Base-by-base conservation (phyloP, 2,329 filamentous ascomycete species). In the Microthyrium microscopicum region DNA sequence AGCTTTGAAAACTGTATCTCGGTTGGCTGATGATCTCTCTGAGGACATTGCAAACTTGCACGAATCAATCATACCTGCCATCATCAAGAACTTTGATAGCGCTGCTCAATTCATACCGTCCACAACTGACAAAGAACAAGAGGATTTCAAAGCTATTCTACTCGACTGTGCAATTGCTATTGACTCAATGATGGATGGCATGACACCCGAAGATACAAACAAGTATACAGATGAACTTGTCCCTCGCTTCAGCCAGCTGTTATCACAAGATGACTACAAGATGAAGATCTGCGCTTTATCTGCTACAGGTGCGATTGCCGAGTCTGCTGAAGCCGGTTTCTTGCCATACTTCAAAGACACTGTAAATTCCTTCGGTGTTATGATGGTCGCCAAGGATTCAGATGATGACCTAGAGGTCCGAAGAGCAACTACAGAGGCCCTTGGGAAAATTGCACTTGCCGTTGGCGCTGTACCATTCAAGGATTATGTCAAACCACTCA, bases 401-500 rank as follows among this genome's bases (percentile, higher is more conserved):
- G 80, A 92, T 43, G 84, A 92, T 33, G 83, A 93, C 51, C 72
- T 95, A 34, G 77, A 92, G 42, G 71, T 95, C 21, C 77, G 89
- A 45, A 84, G 82, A 44, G 80, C 83, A 37, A 83, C 91, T 25
- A 84, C 82, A 45, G 89, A 98, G 60, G 76, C 85, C 17, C 79
- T 98, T 65, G 87, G 85, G 38, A 84, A 85, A 54, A 91, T 95
- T 50, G 85, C 89, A 26, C 65, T 76, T 37, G 83, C 89, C 35
- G 87, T 94, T 39, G 89, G 89, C 15, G 63, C 81, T 22, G 68
- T 81, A 52, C 67, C 78, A 30, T 95, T 95, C 66, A 76, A 92
- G 61, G 81, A 80, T 11, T 95, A 87, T 50, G 85, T 95, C 22
- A 67, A 79, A 50, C 82, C 83, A 26, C 66, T 95, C 38, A 93